Evolutionary conservation across 2,329 filamentous ascomycete genomes (phyloP), one percentile per base, ranked within the genome.

Genomic region (Clarireedia monteithiana): DNA sequence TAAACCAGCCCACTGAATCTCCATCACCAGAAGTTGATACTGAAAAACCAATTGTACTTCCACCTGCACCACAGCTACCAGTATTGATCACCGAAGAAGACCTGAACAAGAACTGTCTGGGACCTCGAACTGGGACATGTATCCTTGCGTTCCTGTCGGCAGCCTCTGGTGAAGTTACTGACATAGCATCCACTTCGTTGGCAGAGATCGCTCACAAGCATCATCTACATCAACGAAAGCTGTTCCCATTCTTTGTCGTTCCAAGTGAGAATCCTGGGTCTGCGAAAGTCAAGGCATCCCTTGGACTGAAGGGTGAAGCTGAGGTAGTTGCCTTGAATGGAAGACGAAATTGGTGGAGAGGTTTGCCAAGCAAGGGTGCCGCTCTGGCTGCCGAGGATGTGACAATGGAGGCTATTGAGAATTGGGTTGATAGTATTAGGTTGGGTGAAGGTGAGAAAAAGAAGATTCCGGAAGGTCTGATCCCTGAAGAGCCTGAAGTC

Each of bases 381-480:
- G 52, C 46, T 15, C 30, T 64, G 2, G 74, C 80, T 45, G 62
- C 60, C 4, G 70, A 72, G 7, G 69, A 72, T 15, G 84, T 83
- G 46, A 81, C 80, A 54, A 68, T 77, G 24, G 75, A 80, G 53
- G 80, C 78, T 26, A 75, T 99, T 30, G 89, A 96, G 73, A 75
- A 76, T 59, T 99, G 92, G 90, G 82, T 99, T 58, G 94, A 99
- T 67, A 79, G 82, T n/a, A 90, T 97, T 60, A 85, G 90, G 39
- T 80, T 99, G 77, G 89, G 91, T 52, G 92, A 97, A 68, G 88
- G 89, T 2, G 74, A 80, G 58, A 96, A 92, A 77, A 79, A 84
- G 65, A 88, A 85, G 73, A 70, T 94, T 44, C 88, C 88, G 0
- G 78, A 81, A 57, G 80, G 77, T 2, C 65, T 89, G 45, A 67